phyloP scores from a whole-genome alignment of 1,284 basidiomycete genomes.

The Microbotryomycetes sp. region DNA sequence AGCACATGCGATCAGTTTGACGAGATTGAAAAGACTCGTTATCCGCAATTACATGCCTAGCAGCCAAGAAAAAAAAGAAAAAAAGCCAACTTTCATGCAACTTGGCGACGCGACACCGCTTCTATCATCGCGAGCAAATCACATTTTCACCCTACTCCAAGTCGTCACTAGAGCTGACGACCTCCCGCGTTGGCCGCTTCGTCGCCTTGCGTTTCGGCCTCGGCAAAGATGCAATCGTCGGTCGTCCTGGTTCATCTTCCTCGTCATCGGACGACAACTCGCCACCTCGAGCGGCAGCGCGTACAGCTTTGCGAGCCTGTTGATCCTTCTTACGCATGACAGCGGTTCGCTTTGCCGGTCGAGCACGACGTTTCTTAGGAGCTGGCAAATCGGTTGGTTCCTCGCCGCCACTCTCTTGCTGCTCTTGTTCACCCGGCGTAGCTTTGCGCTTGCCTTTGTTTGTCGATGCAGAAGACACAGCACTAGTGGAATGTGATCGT shows the following conservation, averaged over 20 bases:
- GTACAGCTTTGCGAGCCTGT: constrained; percentile 4
- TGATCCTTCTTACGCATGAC: constrained; percentile 9
- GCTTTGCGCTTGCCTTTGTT: rapidly evolving
- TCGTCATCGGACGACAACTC: constrained; percentile 22
- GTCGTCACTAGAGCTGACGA: neutral
- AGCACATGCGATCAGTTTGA: too few species aligned
- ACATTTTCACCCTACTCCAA: too few species aligned
- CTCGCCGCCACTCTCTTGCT: neutral
- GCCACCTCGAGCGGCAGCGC: constrained; percentile 11
- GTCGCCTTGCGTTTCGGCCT: neutral
- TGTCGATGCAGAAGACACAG: neutral
- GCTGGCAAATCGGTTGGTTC: too few species aligned
- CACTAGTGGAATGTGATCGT: neutral
- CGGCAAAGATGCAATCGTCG: neutral
- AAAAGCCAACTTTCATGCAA: too few species aligned
- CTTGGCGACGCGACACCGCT: too few species aligned
- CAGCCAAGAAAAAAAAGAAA: too few species aligned
- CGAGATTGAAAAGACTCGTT: too few species aligned
- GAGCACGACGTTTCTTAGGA: neutral
- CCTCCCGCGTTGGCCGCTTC: neutral
- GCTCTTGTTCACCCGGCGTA: neutral
- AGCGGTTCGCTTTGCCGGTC: constrained; percentile 7
- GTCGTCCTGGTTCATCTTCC: constrained; percentile 1
- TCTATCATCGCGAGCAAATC: too few species aligned
- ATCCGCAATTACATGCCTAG: too few species aligned